Evolutionary conservation across 148 eudicot species (phyloP), one percentile per base, ranked within the genome.

Genomic region (Nepenthes gracilis): DNA sequence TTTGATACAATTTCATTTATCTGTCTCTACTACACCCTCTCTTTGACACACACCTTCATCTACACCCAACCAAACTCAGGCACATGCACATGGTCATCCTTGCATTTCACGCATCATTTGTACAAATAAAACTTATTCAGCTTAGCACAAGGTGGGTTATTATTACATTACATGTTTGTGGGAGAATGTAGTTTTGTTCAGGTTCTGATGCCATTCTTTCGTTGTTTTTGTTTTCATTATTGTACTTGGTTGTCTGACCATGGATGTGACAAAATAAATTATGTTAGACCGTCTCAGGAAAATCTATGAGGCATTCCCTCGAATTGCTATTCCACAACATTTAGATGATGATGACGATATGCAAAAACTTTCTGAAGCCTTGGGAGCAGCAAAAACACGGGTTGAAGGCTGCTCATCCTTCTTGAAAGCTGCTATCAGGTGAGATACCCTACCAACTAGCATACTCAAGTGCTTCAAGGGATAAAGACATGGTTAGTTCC

Each of bases 361-460:
- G 85, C 94, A 92, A 68, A 72, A 77, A 62, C 85, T 92, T 48
- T 75, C 94, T 34, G 96, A 92, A 81, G 91, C 84, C 49, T 68
- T 92, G 72, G 98, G 79, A 60, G 84, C 95, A 37, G 98, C 95
- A 68, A 92, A 92, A 77, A 72, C 61, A 63, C 96, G 96, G 49
- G 88, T 89, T 9, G 96, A 92, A 62, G 75, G 88, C 33, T 92
- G 98, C 77, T 78, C 96, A 54, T 80, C 96, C 12, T 88, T 85
- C 74, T 70, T 92, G 66, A 88, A 69, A 80, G 90, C 96, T 66
- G 90, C 98, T 61, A 72, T 92, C 57, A 92, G 70, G 98, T 86
- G 59, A 78, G 78, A 62, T 67, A 15, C 62, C 63, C 56, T 55
- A 40, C 63, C 50, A 23, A 23, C 23, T 23, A 38, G 45, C 43